Conservation (phyloP, 768 basidiomycete species). For the Flagelloscypha sp. region DNA sequence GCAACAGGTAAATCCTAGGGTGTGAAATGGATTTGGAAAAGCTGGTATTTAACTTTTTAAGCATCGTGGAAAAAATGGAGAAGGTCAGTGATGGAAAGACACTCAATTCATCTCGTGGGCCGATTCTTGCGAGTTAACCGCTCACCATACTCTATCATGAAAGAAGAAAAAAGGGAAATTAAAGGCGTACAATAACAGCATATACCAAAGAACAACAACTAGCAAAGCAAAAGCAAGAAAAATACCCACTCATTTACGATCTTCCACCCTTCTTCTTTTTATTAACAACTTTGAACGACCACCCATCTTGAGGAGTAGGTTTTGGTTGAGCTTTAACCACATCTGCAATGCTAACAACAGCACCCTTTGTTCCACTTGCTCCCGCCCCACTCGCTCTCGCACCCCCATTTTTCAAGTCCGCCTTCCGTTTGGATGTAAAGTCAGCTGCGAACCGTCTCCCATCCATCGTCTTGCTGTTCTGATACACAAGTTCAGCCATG, state of each 20-base stretch:
- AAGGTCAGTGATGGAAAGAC: too few relatives aligned
- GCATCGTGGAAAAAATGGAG: too few relatives aligned
- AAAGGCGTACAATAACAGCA: too few relatives aligned
- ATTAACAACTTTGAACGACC: conserved; percentile 91
- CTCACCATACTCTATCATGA: too few relatives aligned
- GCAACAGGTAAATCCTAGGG: too few relatives aligned
- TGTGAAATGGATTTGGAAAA: too few relatives aligned
- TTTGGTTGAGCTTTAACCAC: conserved; percentile 88
- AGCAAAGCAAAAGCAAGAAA: too few relatives aligned
- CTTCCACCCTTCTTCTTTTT: conserved; percentile 87
- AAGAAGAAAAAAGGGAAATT: too few relatives aligned
- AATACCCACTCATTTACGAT: conserved; percentile 25
- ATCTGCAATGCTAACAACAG: conserved; percentile 71
- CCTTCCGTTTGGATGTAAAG: conserved; percentile 80
- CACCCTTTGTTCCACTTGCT: conserved; percentile 26
- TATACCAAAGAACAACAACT: too few relatives aligned
- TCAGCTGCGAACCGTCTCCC: conserved; percentile 93
- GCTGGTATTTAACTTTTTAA: too few relatives aligned
- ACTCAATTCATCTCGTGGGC: too few relatives aligned
- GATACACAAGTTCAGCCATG: conserved; percentile 92
- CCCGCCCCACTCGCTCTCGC: conserved; percentile 24
- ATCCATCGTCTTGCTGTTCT: conserved; percentile 89
- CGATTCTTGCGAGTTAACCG: too few relatives aligned
- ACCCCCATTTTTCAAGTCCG: conserved; percentile 55
- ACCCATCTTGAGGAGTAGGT: conserved; percentile 58